Conservation (phyloP, 2,329 filamentous ascomycete species). For the Pseudocercospora crystallina region DNA sequence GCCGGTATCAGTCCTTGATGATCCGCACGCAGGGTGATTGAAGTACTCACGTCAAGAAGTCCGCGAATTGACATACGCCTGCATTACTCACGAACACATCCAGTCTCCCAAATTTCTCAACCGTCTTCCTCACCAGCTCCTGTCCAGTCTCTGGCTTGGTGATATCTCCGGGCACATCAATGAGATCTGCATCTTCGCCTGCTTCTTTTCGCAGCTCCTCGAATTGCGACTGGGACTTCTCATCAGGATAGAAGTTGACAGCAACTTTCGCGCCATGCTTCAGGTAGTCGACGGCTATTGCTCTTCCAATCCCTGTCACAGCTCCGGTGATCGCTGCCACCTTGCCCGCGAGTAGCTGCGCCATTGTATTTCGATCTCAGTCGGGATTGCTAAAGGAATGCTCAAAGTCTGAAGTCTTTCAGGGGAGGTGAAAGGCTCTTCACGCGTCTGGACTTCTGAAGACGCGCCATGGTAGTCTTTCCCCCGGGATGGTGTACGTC, state of each 20-base stretch:
- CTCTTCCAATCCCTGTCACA: constrained; percentile 81
- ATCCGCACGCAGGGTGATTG: background rate
- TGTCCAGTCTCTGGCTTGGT: constrained; percentile 70
- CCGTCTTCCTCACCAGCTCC: constrained; percentile 65
- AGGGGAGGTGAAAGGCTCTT: background rate
- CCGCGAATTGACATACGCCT: constrained; percentile 82
- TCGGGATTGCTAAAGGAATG: background rate
- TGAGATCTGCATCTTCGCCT: constrained; percentile 45
- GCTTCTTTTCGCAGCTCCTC: constrained; percentile 49
- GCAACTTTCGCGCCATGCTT: constrained; percentile 75
- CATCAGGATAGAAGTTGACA: constrained; percentile 72
- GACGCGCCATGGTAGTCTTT: constrained; percentile 12
- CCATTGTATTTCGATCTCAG: constrained; percentile 10
- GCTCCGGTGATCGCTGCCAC: constrained; percentile 84
- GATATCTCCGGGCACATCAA: constrained; percentile 75
- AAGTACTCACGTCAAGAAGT: constrained; percentile 67
- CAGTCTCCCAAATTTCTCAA: constrained; percentile 56
- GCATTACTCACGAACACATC: constrained; percentile 83
- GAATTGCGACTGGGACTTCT: constrained; percentile 50
- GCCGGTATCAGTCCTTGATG: constrained; percentile 4
- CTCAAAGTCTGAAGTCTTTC: background rate
- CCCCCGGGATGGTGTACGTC: background rate
- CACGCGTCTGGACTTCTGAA: constrained; percentile 7
- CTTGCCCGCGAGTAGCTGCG: constrained; percentile 64
- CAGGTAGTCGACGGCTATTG: constrained; percentile 77